Evolutionary conservation across 169 alveolate species (phyloP), one percentile per base, ranked within the genome.

Genomic region (Babesia bigemina): DNA sequence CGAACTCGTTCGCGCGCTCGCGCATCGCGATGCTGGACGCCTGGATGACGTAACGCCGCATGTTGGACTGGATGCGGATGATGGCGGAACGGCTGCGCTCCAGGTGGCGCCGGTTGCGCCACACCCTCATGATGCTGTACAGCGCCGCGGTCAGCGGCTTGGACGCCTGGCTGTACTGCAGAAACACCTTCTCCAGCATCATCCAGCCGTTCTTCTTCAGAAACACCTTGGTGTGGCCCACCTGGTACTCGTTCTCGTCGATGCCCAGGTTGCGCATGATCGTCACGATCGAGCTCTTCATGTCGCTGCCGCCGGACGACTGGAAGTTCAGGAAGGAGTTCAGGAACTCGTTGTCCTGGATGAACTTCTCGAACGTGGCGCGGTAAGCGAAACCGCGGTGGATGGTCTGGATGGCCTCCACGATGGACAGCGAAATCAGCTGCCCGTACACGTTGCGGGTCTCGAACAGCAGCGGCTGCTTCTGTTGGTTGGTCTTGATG

Each of bases 191-290:
- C 60, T 83, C 90, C 33, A 83, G 71, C 16, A 83, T 47, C 69
- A 83, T 83, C 90, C 90, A 83, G 44, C 86, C 90, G 58, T 66
- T 83, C 53, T 83, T 83, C 76, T 63, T 73, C 60, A 83, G 48
- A 55, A 83, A 83, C 4, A 83, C 69, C 82, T 50, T 83, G 33
- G 70, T 74, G 22, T 71, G 24, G 16, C 90, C 90, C 14, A 83
- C 42, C 52, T 70, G 85, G 33, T 83, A 83, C 28, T 73, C 90
- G 21, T 29, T 29, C 14, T 36, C 69, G 28, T 79, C 84, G 17
- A 83, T 75, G 24, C 75, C 69, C 47, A 83, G 48, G 29, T 42
- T 39, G 21, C 56, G 70, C 60, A 83, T 17, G 28, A 83, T 74
- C 42, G 42, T 44, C 60, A 26, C 42, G 9, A 69, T 67, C 12